These are phyloP conservation scores for Amaranthus palmeri DNA, from an alignment of 148 eudicot species.

Conservation along the genomic window DNA sequence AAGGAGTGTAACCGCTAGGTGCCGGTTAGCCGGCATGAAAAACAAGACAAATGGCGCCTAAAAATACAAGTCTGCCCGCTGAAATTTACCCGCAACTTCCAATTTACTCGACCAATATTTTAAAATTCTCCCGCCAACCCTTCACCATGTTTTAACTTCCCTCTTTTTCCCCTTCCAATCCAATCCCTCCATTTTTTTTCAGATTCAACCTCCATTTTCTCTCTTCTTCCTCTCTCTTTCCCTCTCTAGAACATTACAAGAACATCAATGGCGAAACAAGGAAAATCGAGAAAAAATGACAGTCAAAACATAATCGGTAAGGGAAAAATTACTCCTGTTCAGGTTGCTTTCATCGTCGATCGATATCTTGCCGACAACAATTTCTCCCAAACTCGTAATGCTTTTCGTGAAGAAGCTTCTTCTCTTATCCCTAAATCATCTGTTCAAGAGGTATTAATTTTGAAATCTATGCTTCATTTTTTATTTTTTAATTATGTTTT, in stretches of 20 bases:
- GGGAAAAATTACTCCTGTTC: constrained; percentile 66
- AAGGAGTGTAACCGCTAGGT: background rate
- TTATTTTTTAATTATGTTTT: background rate
- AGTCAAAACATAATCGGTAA: constrained; percentile 36
- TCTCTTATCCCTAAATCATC: constrained; percentile 53
- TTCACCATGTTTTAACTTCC: background rate
- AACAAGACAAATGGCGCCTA: constrained; percentile 12
- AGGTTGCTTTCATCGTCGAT: constrained; percentile 81
- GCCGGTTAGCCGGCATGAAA: background rate
- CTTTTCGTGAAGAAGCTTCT: constrained; percentile 66
- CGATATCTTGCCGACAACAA: constrained; percentile 71
- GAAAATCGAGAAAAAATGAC: constrained; percentile 26
- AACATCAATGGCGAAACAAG: constrained; percentile 39
- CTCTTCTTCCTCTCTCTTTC: constrained; percentile 1
- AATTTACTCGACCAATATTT: background rate
- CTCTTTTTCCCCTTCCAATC: background rate
- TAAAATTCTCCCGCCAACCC: constrained; percentile 12
- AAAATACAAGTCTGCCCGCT: background rate
- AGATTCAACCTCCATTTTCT: background rate
- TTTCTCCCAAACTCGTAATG: constrained; percentile 43
- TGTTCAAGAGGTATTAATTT: constrained; percentile 37
- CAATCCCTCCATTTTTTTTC: background rate
- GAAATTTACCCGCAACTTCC: constrained; percentile 16
- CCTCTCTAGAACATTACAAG: background rate
- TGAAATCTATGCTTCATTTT: background rate